Evolutionary conservation across 305 asterid species (phyloP).

Genomic region (Fraxinus xanthoxyloides): DNA sequence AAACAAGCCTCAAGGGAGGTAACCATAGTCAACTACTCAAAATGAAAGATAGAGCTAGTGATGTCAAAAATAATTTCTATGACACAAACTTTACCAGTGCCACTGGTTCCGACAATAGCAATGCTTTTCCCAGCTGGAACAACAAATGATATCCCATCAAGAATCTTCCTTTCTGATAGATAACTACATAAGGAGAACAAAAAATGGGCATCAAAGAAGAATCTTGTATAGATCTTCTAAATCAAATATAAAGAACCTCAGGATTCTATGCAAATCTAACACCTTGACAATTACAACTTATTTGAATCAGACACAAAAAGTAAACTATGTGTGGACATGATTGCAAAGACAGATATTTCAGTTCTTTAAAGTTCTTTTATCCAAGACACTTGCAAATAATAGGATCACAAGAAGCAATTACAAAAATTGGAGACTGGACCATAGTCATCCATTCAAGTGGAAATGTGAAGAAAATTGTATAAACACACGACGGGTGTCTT

Average conservation of each 20-base stretch:
- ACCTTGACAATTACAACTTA: conserved; percentile 14
- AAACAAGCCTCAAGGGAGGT: conserved; percentile 5
- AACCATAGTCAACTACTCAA: conserved; percentile 12
- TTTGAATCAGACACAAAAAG: not conserved
- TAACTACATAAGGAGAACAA: conserved; percentile 51
- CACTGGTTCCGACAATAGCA: conserved; percentile 99
- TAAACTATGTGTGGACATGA: not conserved
- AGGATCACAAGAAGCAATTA: not conserved
- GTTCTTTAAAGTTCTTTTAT: not conserved
- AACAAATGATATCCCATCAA: conserved; percentile 79
- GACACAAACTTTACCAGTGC: conserved; percentile 69
- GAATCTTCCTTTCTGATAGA: conserved; percentile 84
- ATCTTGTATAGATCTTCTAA: not conserved
- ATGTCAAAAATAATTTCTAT: conserved; percentile 12
- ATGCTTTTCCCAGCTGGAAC: conserved; percentile 99
- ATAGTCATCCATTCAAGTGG: not conserved
- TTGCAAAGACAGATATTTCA: not conserved
- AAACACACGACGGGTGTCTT: not conserved
- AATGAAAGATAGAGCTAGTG: conserved; percentile 14
- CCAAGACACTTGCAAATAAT: not conserved
- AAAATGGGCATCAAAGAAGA: conserved; percentile 22
- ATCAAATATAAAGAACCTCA: not conserved
- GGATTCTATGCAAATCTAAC: not conserved
- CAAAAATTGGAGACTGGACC: not conserved
- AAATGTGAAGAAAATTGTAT: not conserved